phyloP scores from a whole-genome alignment of 2,329 filamentous ascomycete species.

The Colletotrichum neosansevieriae region DNA sequence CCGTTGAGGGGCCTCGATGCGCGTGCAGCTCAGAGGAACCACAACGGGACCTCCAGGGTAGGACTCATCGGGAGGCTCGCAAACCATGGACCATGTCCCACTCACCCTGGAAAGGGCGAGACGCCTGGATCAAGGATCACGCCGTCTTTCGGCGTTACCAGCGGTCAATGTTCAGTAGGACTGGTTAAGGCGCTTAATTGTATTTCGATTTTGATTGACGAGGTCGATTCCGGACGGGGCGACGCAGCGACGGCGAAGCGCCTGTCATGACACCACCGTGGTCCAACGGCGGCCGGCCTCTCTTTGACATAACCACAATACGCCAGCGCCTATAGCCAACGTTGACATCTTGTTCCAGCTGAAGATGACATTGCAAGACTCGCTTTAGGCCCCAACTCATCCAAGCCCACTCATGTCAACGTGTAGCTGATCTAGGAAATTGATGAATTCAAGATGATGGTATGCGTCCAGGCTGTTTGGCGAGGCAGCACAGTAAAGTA shows the following conservation, averaged over 20 bases:
- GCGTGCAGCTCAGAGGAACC: conserved; percentile 10
- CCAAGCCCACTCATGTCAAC: not conserved
- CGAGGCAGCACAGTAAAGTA: not conserved
- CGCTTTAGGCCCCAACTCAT: not conserved
- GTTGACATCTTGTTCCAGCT: not conserved
- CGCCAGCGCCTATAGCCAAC: conserved; percentile 11
- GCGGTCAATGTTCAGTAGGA: no score
- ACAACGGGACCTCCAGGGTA: conserved; percentile 6
- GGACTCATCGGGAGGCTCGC: conserved; percentile 1
- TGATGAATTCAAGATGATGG: not conserved
- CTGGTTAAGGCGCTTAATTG: conserved; percentile 22
- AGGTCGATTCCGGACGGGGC: not conserved
- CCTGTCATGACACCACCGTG: conserved; percentile 6
- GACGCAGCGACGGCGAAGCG: conserved; percentile 21
- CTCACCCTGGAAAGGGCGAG: conserved; percentile 20
- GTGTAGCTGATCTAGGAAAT: not conserved
- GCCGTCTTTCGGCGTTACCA: not conserved
- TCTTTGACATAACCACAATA: not conserved
- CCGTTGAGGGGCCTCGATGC: conserved; percentile 18
- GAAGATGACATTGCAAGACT: not conserved
- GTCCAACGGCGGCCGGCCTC: not conserved
- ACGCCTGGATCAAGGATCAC: conserved; percentile 18
- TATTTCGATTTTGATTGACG: not conserved
- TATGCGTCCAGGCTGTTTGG: not conserved
- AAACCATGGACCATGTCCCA: conserved; percentile 3